Evolutionary conservation across 139 green algal species (phyloP).

Genomic region (Chlorella sp.): DNA sequence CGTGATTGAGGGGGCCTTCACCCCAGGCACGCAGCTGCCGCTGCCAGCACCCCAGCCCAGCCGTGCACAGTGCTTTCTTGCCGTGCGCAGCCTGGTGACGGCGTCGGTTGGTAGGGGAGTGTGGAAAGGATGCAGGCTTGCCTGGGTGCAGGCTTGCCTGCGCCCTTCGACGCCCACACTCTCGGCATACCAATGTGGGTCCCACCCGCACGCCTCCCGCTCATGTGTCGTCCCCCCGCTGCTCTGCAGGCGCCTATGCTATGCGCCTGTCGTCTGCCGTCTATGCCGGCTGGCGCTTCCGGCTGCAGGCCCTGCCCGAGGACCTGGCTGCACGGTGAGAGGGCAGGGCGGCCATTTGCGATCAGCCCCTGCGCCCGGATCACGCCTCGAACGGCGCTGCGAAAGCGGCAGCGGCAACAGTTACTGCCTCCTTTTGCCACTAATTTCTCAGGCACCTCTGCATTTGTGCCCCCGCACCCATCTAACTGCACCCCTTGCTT

Average conservation of each 20-base stretch:
- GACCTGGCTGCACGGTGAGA: slow-evolving; percentile 39
- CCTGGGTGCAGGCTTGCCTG: neutral
- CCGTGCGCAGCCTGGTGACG: neutral
- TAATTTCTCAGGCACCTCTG: too few relatives aligned
- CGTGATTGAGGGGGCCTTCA: slow-evolving; percentile 52
- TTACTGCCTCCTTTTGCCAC: too few relatives aligned
- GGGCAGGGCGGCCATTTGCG: neutral
- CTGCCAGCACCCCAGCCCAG: neutral
- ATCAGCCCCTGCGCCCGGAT: too few relatives aligned
- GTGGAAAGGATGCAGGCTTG: too few relatives aligned
- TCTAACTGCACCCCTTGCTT: too few relatives aligned
- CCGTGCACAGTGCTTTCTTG: neutral
- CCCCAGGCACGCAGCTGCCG: neutral
- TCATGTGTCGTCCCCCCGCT: neutral
- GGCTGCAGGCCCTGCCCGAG: neutral
- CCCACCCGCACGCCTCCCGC: too few relatives aligned
- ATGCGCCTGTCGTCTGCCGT: slow-evolving; percentile 38
- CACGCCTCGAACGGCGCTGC: too few relatives aligned
- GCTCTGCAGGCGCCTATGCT: slow-evolving; percentile 1
- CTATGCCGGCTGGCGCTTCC: slow-evolving; percentile 39
- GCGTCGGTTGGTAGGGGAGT: neutral
- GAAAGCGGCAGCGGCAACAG: too few relatives aligned
- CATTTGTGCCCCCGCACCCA: too few relatives aligned
- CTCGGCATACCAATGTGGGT: too few relatives aligned
- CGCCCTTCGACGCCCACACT: too few relatives aligned